These are phyloP conservation scores for Saprolegnia parasitica DNA, from an alignment of 352 stramenopile species.

Conservation along the genomic window DNA sequence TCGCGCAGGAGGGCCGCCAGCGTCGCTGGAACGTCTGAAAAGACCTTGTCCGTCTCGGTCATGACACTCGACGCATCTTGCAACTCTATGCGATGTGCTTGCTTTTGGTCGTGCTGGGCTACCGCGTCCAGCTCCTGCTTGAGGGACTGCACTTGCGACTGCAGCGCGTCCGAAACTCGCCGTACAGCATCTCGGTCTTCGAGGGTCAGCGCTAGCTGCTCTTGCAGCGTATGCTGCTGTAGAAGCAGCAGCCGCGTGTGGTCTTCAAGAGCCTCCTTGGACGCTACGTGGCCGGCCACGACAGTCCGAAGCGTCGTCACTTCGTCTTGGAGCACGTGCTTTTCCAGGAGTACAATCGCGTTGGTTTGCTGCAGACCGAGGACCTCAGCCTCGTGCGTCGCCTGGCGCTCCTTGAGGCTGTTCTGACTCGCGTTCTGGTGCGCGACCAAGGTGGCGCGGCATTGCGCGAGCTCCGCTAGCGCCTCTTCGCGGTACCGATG, in stretches of 20 bases:
- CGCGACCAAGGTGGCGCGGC: not conserved
- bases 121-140: too few relatives aligned
- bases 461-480: not conserved
- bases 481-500: conserved; percentile 5
- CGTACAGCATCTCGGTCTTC: too few relatives aligned
- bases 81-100: too few relatives aligned
- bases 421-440: not conserved
- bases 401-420: not conserved
- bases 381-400: not conserved
- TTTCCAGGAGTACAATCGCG: conserved; percentile 6
- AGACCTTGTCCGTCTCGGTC: too few relatives aligned
- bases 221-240: not conserved
- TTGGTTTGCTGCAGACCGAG: conserved; percentile 3
- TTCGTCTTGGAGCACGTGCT: conserved; percentile 8
- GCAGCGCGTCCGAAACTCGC: too few relatives aligned
- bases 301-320: not conserved
- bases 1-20: too few relatives aligned
- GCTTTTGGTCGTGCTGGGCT: too few relatives aligned
- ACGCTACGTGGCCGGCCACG: not conserved
- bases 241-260: not conserved
- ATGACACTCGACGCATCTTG: too few relatives aligned
- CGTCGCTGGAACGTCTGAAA: too few relatives aligned
- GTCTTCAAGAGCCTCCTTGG: not conserved
- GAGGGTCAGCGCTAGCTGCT: not conserved
- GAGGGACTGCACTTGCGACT: too few relatives aligned